Evolutionary conservation across 805 yeast genomes (phyloP).

Genomic region (Nakazawaea wickerhamii): DNA sequence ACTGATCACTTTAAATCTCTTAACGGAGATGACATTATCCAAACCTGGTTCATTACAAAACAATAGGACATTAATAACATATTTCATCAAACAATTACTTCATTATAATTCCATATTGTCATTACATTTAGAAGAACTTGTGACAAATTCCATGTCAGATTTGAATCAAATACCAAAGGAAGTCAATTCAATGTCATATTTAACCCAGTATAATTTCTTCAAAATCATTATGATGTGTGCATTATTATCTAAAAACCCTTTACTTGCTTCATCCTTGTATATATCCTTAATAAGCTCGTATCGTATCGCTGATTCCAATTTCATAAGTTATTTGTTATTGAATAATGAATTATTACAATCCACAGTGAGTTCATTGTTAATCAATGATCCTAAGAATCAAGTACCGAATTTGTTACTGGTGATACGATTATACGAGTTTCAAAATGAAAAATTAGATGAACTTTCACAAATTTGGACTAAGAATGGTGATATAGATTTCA

Average conservation of each 20-base stretch:
- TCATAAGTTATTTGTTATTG: constrained; percentile 5
- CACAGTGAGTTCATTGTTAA: constrained; percentile 11
- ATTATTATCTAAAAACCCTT: constrained; percentile 3
- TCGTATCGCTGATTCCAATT: background rate
- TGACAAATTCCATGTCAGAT: background rate
- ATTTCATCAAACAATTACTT: background rate
- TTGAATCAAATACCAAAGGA: background rate
- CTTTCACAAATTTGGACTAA: background rate
- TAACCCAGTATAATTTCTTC: constrained; percentile 8
- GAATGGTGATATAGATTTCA: background rate
- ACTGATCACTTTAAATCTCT: constrained; percentile 4
- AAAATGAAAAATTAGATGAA: constrained; percentile 5
- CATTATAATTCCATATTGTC: background rate
- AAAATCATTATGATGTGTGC: constrained; percentile 3
- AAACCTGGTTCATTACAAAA: background rate
- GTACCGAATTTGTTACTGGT: constrained; percentile 3
- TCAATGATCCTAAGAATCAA: constrained; percentile 10
- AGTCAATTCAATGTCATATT: constrained; percentile 1
- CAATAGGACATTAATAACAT: background rate
- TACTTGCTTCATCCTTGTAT: constrained; percentile 10
- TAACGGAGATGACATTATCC: constrained; percentile 3
- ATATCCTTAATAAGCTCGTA: background rate
- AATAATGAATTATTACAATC: constrained; percentile 8
- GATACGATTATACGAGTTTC: constrained; percentile 6
- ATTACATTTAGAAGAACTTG: background rate